Base-by-base conservation (phyloP, 768 basidiomycete species). In the Pisolithus albus region DNA sequence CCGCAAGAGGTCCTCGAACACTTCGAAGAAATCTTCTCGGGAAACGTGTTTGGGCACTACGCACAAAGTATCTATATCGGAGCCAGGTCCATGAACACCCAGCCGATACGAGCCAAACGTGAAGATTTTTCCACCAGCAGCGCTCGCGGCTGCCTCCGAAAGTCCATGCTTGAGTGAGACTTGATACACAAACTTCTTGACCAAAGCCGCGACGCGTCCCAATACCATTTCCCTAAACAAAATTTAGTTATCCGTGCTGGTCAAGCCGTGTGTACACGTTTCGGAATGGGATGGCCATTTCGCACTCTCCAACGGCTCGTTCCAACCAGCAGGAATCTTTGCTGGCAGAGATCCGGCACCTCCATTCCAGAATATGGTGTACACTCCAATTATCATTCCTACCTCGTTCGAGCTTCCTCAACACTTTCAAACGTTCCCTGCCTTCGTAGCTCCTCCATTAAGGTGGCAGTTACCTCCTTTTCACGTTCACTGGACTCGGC, bases 71-170 rank as follows among this genome's bases (percentile, higher is more conserved):
- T 99, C 96, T 66, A 99, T 97, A 80, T 99, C 95, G 46, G 86
- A 78, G 3, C 91, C 88, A 34, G 95, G 96, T 11, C 91, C 92
- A 69, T 98, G 96, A 19, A 98, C 96, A 53, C 96, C 96, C 46
- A 99, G 74, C 61, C 96, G 87, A 76, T 97, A 98, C 47, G 94
- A 97, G 39, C 96, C 96, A 68, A 95, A 99, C 7, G 96, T 98
- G 69, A 92, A 99, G 66, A 99, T 98, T 76, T 98, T 95, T 57
- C 94, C 96, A 47, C 96, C 96, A 8, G 96, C 92, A 45, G 89
- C 84, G 47, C 72, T 80, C 8, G 95, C 94, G 1, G 91, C 87
- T 18, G 85, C 71, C 56, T 97, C 93, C 28, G 93, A 94, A 43
- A 95, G 73, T 7, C 95, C 95, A 38, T 78, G 80, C 41, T 80